Evolutionary conservation across 768 basidiomycete species (phyloP).

Genomic region (Suillus ampliporus): DNA sequence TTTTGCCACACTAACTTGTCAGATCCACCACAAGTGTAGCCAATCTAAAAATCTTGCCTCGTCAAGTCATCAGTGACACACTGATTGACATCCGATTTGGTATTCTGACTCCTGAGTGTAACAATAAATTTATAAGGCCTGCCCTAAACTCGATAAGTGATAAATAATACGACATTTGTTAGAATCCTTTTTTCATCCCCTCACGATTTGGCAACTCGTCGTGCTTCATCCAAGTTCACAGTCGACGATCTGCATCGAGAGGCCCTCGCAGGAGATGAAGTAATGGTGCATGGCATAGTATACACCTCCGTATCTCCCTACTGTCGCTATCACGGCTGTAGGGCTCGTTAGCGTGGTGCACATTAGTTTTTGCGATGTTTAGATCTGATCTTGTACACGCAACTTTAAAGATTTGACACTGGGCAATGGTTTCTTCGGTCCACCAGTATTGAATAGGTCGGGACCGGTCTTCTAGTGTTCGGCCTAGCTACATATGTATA

Average conservation of each 20-base stretch:
- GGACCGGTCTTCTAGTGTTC: neutral
- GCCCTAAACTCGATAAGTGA: slow-evolving; percentile 40
- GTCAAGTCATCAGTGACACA: too few relatives aligned
- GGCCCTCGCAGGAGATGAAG: slow-evolving; percentile 91
- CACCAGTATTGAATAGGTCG: neutral
- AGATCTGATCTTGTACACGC: neutral
- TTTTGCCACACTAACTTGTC: neutral
- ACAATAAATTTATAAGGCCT: slow-evolving; percentile 24
- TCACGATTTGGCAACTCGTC: slow-evolving; percentile 53
- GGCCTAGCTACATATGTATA: neutral
- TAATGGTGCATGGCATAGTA: slow-evolving; percentile 88
- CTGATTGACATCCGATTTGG: neutral
- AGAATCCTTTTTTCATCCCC: slow-evolving; percentile 38
- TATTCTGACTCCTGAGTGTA: too few relatives aligned
- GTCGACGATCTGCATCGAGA: slow-evolving; percentile 49
- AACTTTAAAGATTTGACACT: neutral
- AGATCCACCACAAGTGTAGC: neutral
- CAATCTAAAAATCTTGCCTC: neutral
- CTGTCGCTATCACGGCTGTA: slow-evolving; percentile 56
- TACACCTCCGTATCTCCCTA: slow-evolving; percentile 90
- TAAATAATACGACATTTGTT: slow-evolving; percentile 7
- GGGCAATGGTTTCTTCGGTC: neutral
- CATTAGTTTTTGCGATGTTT: slow-evolving; percentile 46
- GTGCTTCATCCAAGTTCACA: slow-evolving; percentile 37
- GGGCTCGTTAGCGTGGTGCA: slow-evolving; percentile 90